Evolutionary conservation across 306 rosid genomes (phyloP), one percentile per base, ranked within the genome.

Genomic region (Cotoneaster glaucophyllus): DNA sequence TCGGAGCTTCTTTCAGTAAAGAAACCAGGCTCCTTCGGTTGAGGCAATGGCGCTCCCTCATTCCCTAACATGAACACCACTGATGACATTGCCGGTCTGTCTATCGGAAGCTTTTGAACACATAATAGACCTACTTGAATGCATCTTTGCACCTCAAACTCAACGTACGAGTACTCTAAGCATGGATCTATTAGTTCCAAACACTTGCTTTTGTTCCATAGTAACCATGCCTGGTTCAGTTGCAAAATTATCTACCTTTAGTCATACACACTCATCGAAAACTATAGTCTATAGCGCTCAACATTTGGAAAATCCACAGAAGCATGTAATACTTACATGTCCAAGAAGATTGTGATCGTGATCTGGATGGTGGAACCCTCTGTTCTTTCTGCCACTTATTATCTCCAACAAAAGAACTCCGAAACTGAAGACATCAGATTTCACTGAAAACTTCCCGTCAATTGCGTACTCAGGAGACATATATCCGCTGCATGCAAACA

Each of bases 361-460:
- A 66, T 81, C 67, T 7, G 43, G 67, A 37, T 77, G 71, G 50
- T 28, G 19, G 63, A 77, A 82, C 19, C 71, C 50, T 39, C 67
- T 67, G 31, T 77, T 82, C 25, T 25, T 82, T 68, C 37, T 67
- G 52, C 79, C 82, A 8, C 79, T 77, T 24, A 77, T 39, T 21
- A 71, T 73, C 62, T 82, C 85, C 11, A 82, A 48, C 73, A 82
- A 62, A 34, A 82, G 57, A 19, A 77, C 85, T 1, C 85, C 73
- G 2, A 77, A 82, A 64, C 82, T 77, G 19, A 82, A 73, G 5
- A 82, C 85, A 54, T 82, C 85, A 12, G 76, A 77, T 62, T 82
- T 82, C 11, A 22, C 44, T 2, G 73, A 77, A 24, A 77, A 82
- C 1, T 61, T 67, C 58, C 79, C 85, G 25, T 70, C 81, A 68